Percentiles rank a stretch among this genome's conserved stretches.
Conservation (phyloP, 2,329 filamentous ascomycete species). For the Xylaria sp. region DNA sequence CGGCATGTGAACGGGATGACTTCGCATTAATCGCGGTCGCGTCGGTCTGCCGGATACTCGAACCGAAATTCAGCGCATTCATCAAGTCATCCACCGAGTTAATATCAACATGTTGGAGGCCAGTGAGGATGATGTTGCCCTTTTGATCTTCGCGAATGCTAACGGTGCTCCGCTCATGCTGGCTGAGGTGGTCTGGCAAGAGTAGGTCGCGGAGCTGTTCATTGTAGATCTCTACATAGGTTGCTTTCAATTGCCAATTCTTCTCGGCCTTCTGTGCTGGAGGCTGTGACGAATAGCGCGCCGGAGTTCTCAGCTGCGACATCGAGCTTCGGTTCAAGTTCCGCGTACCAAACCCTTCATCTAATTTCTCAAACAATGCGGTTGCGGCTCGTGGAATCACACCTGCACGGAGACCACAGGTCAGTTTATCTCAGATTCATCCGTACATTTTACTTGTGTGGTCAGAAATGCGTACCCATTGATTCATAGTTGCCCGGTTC, state of each 20-base stretch:
- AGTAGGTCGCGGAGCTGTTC: conserved; percentile 92
- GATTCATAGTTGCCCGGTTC: conserved; percentile 72
- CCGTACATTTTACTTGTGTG: background rate
- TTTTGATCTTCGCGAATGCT: conserved; percentile 92
- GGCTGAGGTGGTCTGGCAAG: conserved; percentile 71
- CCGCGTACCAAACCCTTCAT: conserved; percentile 53
- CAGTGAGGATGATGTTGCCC: conserved; percentile 91
- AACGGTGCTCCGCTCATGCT: conserved; percentile 74
- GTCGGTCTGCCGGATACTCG: conserved; percentile 92
- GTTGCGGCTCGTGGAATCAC: conserved; percentile 92
- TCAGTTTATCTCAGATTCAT: conserved; percentile 18
- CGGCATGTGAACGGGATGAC: conserved; percentile 94
- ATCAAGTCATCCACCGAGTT: conserved; percentile 91
- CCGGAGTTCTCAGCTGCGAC: conserved; percentile 78
- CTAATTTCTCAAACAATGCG: conserved; percentile 85
- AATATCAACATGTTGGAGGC: conserved; percentile 83
- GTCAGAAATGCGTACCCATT: conserved; percentile 67
- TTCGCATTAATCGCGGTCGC: conserved; percentile 97
- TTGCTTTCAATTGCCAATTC: conserved; percentile 89
- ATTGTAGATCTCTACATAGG: conserved; percentile 97
- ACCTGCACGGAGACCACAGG: conserved; percentile 54
- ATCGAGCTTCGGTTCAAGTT: conserved; percentile 65
- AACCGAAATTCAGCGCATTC: conserved; percentile 87
- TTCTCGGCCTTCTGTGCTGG: conserved; percentile 60
- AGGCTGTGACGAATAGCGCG: conserved; percentile 69